Percentiles rank a stretch among this genome's conserved stretches.
These are phyloP conservation scores for Themeda triandra DNA, from an alignment of 176 grass and related monocot species.

Conservation along the genomic window DNA sequence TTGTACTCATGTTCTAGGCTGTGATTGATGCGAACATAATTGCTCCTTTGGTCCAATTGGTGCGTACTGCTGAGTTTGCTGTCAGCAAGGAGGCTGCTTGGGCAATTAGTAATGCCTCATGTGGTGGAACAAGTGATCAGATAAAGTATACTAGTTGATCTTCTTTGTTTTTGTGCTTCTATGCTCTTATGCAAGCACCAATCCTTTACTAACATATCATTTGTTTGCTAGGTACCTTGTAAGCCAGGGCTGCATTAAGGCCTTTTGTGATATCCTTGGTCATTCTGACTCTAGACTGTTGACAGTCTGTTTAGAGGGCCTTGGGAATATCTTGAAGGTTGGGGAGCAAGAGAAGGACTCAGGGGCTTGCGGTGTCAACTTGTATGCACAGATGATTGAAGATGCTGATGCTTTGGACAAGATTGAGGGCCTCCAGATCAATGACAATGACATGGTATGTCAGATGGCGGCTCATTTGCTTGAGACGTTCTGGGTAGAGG, in stretches of 20 bases:
- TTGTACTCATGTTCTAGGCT: constrained; percentile 20
- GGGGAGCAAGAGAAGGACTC: constrained; percentile 35
- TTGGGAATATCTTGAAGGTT: constrained; percentile 58
- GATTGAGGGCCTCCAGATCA: constrained; percentile 62
- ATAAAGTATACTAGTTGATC: constrained; percentile 36
- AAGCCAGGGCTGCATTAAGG: constrained; percentile 58
- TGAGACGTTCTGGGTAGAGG: constrained; percentile 41
- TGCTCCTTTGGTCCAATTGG: constrained; percentile 31
- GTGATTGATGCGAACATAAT: constrained; percentile 55
- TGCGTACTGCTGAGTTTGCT: constrained; percentile 45
- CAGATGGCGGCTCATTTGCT: constrained; percentile 48
- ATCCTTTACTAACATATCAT: background rate
- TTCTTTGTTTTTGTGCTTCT: background rate
- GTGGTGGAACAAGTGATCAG: constrained; percentile 50
- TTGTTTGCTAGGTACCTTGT: constrained; percentile 46
- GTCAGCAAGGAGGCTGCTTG: constrained; percentile 49
- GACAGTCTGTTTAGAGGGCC: constrained; percentile 49
- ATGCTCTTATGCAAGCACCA: background rate
- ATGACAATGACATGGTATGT: constrained; percentile 45
- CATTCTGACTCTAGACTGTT: constrained; percentile 38
- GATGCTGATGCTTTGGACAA: constrained; percentile 57
- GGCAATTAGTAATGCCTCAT: constrained; percentile 42
- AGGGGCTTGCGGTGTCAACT: constrained; percentile 40
- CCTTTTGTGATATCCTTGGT: constrained; percentile 50
- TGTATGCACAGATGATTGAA: constrained; percentile 54